A percentile compares a stretch with the other conserved stretches of the same genome.
phyloP scores from a whole-genome alignment of 441 rosid genomes.

The Arabidopsis lyrata region DNA sequence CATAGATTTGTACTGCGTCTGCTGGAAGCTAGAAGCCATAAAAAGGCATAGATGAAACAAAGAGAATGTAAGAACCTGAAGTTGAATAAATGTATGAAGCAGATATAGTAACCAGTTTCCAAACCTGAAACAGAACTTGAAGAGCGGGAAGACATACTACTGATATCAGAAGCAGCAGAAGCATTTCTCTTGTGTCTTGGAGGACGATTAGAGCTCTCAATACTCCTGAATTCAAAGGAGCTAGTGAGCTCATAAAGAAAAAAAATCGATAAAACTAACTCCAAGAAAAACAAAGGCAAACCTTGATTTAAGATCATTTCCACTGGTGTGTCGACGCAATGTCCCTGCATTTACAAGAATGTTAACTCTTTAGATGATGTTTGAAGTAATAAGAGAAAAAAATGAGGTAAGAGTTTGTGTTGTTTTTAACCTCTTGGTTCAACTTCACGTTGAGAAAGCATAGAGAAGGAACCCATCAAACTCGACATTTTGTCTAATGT shows the following conservation, averaged over 20 bases:
- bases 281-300: constrained; percentile 28
- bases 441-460: constrained; percentile 58
- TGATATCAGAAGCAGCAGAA: constrained; percentile 75
- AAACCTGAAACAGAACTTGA: constrained; percentile 53
- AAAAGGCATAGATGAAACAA: constrained; percentile 14
- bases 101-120: not conserved
- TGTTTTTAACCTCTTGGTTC: constrained; percentile 52
- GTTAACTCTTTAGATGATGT: constrained; percentile 1
- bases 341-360: constrained; percentile 49
- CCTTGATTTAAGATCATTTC: constrained; percentile 69
- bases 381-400: not conserved
- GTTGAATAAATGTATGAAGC: constrained; percentile 4
- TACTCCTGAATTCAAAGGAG: constrained; percentile 46
- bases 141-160: constrained; percentile 64
- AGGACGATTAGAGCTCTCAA: constrained; percentile 55
- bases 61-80: not conserved
- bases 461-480: constrained; percentile 73
- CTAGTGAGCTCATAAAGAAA: constrained; percentile 24
- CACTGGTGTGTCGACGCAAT: constrained; percentile 59
- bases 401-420: not conserved
- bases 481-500: constrained; percentile 78
- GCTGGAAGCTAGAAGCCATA: constrained; percentile 51
- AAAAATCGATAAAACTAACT: constrained; percentile 10
- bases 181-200: constrained; percentile 66
- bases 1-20: constrained; percentile 74